Evolutionary conservation across 495 filamentous ascomycete genomes (phyloP).

Genomic region (Staphylotrichum tortipilum): DNA sequence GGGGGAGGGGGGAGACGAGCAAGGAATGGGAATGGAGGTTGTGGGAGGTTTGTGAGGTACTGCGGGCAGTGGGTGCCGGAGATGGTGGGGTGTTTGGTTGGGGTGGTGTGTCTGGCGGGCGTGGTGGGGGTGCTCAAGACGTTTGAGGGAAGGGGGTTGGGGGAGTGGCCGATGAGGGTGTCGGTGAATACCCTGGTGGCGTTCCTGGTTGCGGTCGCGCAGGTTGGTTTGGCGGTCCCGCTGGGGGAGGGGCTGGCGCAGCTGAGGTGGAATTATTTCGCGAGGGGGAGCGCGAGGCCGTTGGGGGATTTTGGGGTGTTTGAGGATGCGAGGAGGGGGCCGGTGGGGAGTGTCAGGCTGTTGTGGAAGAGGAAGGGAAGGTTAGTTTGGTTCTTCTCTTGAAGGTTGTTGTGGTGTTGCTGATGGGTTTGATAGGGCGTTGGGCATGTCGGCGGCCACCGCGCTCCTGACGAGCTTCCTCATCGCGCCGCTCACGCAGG

Average conservation of each 20-base stretch:
- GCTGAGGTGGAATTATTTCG: constrained; percentile 45
- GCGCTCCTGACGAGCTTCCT: constrained; percentile 32
- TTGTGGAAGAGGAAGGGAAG: constrained; percentile 25
- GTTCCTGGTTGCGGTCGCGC: constrained; percentile 35
- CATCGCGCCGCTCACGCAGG: constrained; percentile 39
- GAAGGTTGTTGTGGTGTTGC: background rate
- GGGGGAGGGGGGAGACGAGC: too few relatives aligned
- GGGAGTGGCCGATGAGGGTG: constrained; percentile 38
- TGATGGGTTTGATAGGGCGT: constrained; percentile 17
- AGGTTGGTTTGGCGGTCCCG: constrained; percentile 30
- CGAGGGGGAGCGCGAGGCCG: constrained; percentile 24
- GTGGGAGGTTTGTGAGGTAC: background rate
- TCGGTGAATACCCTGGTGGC: constrained; percentile 42
- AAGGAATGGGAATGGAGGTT: too few relatives aligned
- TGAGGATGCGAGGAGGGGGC: constrained; percentile 37
- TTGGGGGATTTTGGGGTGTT: constrained; percentile 35
- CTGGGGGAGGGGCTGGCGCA: constrained; percentile 35
- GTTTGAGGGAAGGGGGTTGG: constrained; percentile 33
- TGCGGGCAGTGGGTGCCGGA: constrained; percentile 16
- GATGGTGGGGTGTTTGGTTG: constrained; percentile 15
- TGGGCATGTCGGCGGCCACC: constrained; percentile 35
- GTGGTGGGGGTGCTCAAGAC: constrained; percentile 29
- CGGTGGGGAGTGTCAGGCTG: constrained; percentile 27
- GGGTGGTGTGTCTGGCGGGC: constrained; percentile 18
- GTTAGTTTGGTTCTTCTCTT: background rate